phyloP scores from a whole-genome alignment of 352 stramenopile genomes.

The Globisporangium nagaii region DNA sequence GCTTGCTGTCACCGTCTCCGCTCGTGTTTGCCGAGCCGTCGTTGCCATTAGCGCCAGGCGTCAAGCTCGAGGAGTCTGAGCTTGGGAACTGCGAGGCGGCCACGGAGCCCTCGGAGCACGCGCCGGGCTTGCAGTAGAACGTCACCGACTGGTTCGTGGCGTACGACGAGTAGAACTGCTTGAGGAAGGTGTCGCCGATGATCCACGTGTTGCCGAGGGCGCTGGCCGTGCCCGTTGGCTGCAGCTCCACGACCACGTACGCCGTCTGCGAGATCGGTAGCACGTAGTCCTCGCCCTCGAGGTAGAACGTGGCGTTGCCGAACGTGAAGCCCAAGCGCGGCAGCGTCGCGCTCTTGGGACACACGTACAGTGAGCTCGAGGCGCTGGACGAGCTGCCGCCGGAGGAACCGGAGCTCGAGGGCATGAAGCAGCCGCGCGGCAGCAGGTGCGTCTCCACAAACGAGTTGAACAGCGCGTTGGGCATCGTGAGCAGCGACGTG shows the following conservation, averaged over 20 bases:
- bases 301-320: constrained; percentile 46
- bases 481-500: constrained; percentile 58
- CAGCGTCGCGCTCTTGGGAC: constrained; percentile 32
- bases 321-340: constrained; percentile 53
- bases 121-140: constrained; percentile 40
- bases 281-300: constrained; percentile 58
- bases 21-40: neutral
- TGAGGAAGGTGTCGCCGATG: constrained; percentile 73
- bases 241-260: constrained; percentile 35
- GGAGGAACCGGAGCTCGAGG: neutral
- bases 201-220: constrained; percentile 60
- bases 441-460: constrained; percentile 10
- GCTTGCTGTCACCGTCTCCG: neutral
- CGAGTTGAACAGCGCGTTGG: constrained; percentile 20
- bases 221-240: constrained; percentile 8
- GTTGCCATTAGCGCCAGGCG: neutral
- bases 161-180: constrained; percentile 67
- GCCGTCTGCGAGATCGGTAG: constrained; percentile 18
- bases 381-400: neutral
- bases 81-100: constrained; percentile 1
- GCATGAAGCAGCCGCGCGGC: constrained; percentile 6
- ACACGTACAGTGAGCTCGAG: constrained; percentile 46
- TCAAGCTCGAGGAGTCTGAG: neutral
- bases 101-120: neutral
- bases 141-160: constrained; percentile 54